phyloP scores from a whole-genome alignment of 2,329 filamentous ascomycete species.

The Cordyceps cicadae region DNA sequence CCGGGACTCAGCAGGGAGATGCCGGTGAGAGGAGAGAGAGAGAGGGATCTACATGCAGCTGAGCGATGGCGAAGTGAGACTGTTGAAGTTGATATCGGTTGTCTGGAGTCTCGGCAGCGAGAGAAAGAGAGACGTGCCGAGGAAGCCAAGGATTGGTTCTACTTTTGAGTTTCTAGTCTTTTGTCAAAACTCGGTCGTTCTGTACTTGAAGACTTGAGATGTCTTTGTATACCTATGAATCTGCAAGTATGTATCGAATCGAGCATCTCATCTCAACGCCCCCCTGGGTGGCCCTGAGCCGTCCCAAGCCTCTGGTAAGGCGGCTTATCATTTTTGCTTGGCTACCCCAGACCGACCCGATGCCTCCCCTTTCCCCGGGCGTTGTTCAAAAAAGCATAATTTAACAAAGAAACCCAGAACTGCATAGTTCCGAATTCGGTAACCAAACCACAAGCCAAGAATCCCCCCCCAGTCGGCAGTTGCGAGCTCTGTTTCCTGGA shows the following conservation, averaged over 20 bases:
- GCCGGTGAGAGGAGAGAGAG: background rate
- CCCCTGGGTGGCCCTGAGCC: background rate
- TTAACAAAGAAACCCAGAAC: background rate
- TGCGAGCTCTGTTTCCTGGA: background rate
- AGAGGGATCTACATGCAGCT: background rate
- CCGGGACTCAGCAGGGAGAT: background rate
- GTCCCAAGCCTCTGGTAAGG: background rate
- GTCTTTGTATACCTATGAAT: no score
- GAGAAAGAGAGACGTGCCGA: no score
- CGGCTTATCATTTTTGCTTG: background rate
- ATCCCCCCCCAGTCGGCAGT: background rate
- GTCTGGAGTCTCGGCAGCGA: background rate
- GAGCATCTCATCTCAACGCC: background rate
- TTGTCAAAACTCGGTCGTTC: background rate
- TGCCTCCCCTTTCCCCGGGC: background rate
- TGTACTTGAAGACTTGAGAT: background rate
- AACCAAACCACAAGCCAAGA: background rate
- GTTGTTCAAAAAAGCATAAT: background rate
- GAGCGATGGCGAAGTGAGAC: constrained; percentile 3
- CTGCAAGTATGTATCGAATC: no score
- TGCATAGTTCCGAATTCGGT: background rate
- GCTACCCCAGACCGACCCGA: background rate
- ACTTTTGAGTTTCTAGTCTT: no score
- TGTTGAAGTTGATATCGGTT: background rate
- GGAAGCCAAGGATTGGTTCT: no score